Evolutionary conservation across 129 eudicot genomes (phyloP), one percentile per base, ranked within the genome.

Genomic region (Artemisia annua): DNA sequence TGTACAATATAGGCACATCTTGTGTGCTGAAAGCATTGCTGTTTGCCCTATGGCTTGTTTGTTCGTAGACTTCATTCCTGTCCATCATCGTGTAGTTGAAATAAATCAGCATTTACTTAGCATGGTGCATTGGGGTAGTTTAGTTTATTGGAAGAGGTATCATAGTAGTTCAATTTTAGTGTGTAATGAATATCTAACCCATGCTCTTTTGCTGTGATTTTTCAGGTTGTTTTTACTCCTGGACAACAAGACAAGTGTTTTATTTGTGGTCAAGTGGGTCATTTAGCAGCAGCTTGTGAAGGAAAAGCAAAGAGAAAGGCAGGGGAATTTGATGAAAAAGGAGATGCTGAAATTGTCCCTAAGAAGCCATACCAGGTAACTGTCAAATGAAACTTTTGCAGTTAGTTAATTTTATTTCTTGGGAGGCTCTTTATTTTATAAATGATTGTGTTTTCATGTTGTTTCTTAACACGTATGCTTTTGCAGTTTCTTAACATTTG

Each of bases 161-260:
- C 28, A 19, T 75, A 65, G 46, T 43, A 54, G 56, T 24, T 66
- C 8, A 44, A 64, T 67, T 57, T 48, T 48, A 68, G n/a, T 67
- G 59, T 67, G 59, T 75, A 55, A 20, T 66, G 13, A 56, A 56
- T 73, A 67, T 66, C 30, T 30, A 57, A 17, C 43, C 1, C 48
- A n/a, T 76, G 68, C 16, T 44, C 0, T 57, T 46, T 67, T 16
- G 28, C 55, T 53, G 60, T 62, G 61, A 64, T 48, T 16, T 78
- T 35, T 54, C 71, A 94, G 99, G 99, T 95, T 73, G 94, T 95
- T 32, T 95, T 65, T 73, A 83, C 91, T 60, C 94, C 97, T n/a
- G 99, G 99, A 54, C 99, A 95, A 73, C 91, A 88, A 79, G 96
- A 95, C 77, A 95, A 90, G 75, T 95, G 99, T 72, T 95, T 91